Percentiles rank a stretch among this genome's conserved stretches.
Conservation (phyloP, 73 alveolate species). For the Loxodes magnus region DNA sequence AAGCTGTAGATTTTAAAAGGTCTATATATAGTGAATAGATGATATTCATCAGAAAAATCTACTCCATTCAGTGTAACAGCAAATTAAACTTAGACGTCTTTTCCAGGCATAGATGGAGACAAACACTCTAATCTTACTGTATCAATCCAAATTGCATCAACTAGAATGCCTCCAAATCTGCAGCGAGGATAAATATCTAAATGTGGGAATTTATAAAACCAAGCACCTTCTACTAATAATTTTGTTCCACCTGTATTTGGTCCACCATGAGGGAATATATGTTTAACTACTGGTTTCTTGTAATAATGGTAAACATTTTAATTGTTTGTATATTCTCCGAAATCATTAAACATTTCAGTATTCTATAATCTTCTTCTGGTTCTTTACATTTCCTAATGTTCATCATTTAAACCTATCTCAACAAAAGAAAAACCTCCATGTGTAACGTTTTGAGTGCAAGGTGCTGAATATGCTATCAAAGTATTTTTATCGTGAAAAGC, state of each 20-base stretch:
- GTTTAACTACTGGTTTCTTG: constrained; percentile 63
- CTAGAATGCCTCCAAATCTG: constrained; percentile 76
- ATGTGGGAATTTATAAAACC: constrained; percentile 70
- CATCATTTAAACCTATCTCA: constrained; percentile 39
- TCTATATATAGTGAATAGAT: constrained; percentile 56
- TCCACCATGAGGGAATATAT: constrained; percentile 71
- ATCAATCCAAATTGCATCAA: constrained; percentile 56
- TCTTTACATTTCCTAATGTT: constrained; percentile 6
- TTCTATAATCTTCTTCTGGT: too few relatives aligned
- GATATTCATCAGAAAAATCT: constrained; percentile 69
- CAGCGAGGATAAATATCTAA: constrained; percentile 77
- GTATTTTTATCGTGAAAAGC: background rate
- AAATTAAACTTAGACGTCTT: constrained; percentile 40
- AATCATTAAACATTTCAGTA: constrained; percentile 2
- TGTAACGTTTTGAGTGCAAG: constrained; percentile 8
- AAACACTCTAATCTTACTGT: constrained; percentile 76
- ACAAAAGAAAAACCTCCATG: constrained; percentile 56
- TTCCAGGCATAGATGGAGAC: constrained; percentile 63
- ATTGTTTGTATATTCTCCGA: background rate
- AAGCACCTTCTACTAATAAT: constrained; percentile 68
- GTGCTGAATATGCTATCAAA: constrained; percentile 4
- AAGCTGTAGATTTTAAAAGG: constrained; percentile 42
- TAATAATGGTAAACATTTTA: constrained; percentile 43
- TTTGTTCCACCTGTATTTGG: constrained; percentile 71
- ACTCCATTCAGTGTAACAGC: constrained; percentile 71